These are phyloP conservation scores for Clitopilus hobsonii DNA, from an alignment of 768 basidiomycete species.

Conservation along the genomic window DNA sequence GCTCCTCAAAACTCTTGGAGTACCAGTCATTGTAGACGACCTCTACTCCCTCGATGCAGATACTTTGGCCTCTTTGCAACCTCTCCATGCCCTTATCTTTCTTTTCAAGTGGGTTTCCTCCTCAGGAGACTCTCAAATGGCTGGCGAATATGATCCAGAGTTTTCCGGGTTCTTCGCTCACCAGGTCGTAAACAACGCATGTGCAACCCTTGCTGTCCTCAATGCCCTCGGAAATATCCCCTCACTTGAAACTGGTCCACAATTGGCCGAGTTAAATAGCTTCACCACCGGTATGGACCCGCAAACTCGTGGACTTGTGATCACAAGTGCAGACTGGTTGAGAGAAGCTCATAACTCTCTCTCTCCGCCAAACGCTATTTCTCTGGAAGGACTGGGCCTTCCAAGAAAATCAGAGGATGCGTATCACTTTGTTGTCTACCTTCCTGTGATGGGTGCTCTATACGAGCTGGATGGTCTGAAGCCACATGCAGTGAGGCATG, in stretches of 20 bases:
- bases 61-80: slow-evolving; percentile 67
- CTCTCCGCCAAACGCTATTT: slow-evolving; percentile 85
- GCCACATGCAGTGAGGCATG: slow-evolving; percentile 73
- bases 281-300: slow-evolving; percentile 89
- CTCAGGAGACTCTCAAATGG: slow-evolving; percentile 16
- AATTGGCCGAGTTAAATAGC: slow-evolving; percentile 65
- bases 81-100: slow-evolving; percentile 88
- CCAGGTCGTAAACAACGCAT: slow-evolving; percentile 94
- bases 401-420: slow-evolving; percentile 73
- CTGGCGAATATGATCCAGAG: slow-evolving; percentile 63
- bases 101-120: slow-evolving; percentile 93
- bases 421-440: slow-evolving; percentile 95
- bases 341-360: slow-evolving; percentile 89
- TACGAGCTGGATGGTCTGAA: slow-evolving; percentile 96
- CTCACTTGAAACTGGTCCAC: slow-evolving; percentile 54
- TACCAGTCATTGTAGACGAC: slow-evolving; percentile 87
- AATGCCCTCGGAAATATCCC: slow-evolving; percentile 87
- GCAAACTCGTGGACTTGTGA: slow-evolving; percentile 74
- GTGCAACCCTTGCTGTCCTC: slow-evolving; percentile 91
- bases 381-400: slow-evolving; percentile 76
- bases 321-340: slow-evolving; percentile 79
- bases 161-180: slow-evolving; percentile 92
- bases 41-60: slow-evolving; percentile 80
- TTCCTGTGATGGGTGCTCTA: slow-evolving; percentile 76
- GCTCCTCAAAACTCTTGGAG: slow-evolving; percentile 71